phyloP scores from a whole-genome alignment of 1,284 basidiomycete genomes.

The Cystobasidiaceae sp. region DNA sequence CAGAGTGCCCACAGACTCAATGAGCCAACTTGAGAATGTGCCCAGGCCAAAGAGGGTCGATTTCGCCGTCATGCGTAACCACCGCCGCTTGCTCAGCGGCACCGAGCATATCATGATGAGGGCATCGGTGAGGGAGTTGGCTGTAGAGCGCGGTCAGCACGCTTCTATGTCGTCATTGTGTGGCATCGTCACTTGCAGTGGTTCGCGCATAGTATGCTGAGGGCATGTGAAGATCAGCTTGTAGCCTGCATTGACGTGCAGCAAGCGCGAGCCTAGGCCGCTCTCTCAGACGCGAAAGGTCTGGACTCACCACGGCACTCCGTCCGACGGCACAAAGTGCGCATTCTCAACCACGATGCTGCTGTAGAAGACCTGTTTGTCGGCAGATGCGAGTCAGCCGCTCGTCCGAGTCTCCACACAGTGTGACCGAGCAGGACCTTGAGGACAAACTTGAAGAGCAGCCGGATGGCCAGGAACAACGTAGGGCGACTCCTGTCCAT shows the following conservation, averaged over 20 bases:
- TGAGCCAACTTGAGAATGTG: conserved; percentile 81
- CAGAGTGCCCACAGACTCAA: conserved; percentile 75
- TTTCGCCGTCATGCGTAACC: conserved; percentile 76
- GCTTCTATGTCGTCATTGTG: neutral
- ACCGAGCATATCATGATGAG: conserved; percentile 50
- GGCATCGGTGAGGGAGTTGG: conserved; percentile 77
- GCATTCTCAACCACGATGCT: conserved; percentile 77
- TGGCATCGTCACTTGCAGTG: conserved; percentile 49
- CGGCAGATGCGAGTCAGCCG: too few relatives aligned
- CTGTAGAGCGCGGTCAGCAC: conserved; percentile 38
- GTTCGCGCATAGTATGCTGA: conserved; percentile 66
- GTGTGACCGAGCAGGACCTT: too few relatives aligned
- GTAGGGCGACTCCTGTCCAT: conserved; percentile 1
- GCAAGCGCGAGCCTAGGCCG: too few relatives aligned
- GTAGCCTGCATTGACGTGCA: too few relatives aligned
- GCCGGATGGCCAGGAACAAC: conserved; percentile 18
- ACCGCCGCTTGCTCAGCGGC: conserved; percentile 55
- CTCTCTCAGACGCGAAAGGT: too few relatives aligned
- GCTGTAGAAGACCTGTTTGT: conserved; percentile 72
- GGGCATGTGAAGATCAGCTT: neutral
- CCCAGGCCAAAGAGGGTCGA: conserved; percentile 71
- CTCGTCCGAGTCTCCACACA: too few relatives aligned
- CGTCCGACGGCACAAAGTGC: conserved; percentile 62
- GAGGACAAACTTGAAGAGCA: conserved; percentile 30
- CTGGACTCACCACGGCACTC: conserved; percentile 66